Evolutionary conservation across 306 rosid species (phyloP), one percentile per base, ranked within the genome.

Genomic region (Vicia sativa): DNA sequence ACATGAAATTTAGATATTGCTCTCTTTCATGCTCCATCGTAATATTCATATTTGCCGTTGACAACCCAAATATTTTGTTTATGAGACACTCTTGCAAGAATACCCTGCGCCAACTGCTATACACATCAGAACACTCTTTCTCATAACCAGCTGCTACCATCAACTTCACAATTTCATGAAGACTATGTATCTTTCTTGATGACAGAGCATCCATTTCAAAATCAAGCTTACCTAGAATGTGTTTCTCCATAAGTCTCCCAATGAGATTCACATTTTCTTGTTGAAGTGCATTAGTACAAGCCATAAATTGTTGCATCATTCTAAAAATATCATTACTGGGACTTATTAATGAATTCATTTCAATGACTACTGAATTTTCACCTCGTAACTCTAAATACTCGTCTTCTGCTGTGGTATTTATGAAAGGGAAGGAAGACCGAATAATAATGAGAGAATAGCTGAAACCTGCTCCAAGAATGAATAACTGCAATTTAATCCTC

Each of bases 71-170:
- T 50, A 93, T 66, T 68, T 96, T 55, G 1, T 49, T 49, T 68
- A 91, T 85, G 0, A 93, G 14, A 74, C 97, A 85, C 62, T 90
- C 96, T 52, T 88, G 97, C n/a, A 90, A 28, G 29, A 93, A 90
- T 68, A 86, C 95, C 35, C 96, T 77, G 71, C 98, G 77, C 84
- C 90, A 85, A 70, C 86, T 85, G 35, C 90, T 85, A 61, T 88
- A 90, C 77, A 85, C 91, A 52, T 82, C 26, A 19, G 12, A 49
- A 10, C 56, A 49, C 13, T 54, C 91, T 49, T 89, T 85, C 15
- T 74, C 86, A 39, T 78, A 85, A 8, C 97, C 91, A 2, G n/a
- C n/a, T n/a, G n/a, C n/a, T n/a, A n/a, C n/a, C n/a, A n/a, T n/a
- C n/a, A n/a, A n/a, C n/a, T n/a, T 85, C 44, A 82, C 91, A 7